Evolutionary conservation across 208 protist species (phyloP).

Genomic region (Trichomonas tenax): DNA sequence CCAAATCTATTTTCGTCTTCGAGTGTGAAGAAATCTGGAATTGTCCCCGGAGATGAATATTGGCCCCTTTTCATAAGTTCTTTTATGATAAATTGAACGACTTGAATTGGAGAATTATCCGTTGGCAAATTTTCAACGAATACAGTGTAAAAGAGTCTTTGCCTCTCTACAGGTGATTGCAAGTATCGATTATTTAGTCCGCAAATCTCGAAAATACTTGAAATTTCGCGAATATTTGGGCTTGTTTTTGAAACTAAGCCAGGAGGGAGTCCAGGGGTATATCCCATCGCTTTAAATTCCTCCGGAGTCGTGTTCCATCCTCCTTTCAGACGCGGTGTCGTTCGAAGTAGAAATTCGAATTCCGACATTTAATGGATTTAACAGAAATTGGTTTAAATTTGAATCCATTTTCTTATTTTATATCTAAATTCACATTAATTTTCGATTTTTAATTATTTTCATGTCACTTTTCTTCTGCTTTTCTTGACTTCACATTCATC

Average conservation of each 20-base stretch:
- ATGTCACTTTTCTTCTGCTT: no score
- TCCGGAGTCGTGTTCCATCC: background rate
- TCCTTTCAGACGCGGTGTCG: background rate
- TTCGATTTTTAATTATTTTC: no score
- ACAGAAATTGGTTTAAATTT: no score
- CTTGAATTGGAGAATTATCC: background rate
- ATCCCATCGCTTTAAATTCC: background rate
- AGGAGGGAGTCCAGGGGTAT: background rate
- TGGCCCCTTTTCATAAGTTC: background rate
- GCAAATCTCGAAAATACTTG: background rate
- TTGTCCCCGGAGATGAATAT: background rate
- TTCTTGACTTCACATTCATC: no score
- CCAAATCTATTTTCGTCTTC: background rate
- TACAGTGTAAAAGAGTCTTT: background rate
- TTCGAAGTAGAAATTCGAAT: background rate
- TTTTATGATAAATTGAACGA: background rate
- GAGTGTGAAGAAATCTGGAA: background rate
- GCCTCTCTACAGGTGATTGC: background rate
- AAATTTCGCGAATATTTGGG: background rate
- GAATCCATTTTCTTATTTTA: no score
- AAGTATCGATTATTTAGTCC: background rate
- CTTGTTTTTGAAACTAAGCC: background rate
- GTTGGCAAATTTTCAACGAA: background rate
- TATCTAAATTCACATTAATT: no score
- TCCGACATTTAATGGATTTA: background rate